These are phyloP conservation scores for Boletellus sp. DNA, from an alignment of 768 basidiomycete genomes.

Conservation along the genomic window DNA sequence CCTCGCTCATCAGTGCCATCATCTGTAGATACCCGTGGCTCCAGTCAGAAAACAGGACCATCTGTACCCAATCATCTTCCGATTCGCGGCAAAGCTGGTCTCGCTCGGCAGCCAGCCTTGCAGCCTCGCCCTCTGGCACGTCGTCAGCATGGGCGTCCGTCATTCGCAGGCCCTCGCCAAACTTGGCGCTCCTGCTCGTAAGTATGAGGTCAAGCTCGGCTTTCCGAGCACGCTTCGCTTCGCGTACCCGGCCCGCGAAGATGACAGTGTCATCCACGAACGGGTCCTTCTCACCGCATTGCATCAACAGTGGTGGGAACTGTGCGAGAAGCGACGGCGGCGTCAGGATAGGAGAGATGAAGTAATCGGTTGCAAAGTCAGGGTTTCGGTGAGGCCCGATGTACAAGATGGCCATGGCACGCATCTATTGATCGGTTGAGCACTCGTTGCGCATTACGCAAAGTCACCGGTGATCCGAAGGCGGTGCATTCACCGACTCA, in stretches of 20 bases:
- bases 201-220: slow-evolving; percentile 62
- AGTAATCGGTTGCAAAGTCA: slow-evolving; percentile 92
- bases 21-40: slow-evolving; percentile 97
- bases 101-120: slow-evolving; percentile 53
- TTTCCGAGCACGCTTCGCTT: slow-evolving; percentile 86
- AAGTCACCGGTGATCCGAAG: slow-evolving; percentile 1
- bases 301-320: slow-evolving; percentile 91
- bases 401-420: slow-evolving; percentile 97
- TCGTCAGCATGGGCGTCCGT: slow-evolving; percentile 37
- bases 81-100: slow-evolving; percentile 61
- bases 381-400: slow-evolving; percentile 93
- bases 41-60: slow-evolving; percentile 94
- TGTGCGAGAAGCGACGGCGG: slow-evolving; percentile 80
- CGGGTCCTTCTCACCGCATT: slow-evolving; percentile 93
- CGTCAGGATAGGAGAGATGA: slow-evolving; percentile 91
- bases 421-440: slow-evolving; percentile 71
- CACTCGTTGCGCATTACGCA: background rate
- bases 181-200: slow-evolving; percentile 57
- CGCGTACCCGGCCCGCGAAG: slow-evolving; percentile 90
- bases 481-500: slow-evolving; percentile 38
- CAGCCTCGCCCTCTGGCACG: slow-evolving; percentile 28
- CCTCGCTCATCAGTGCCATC: slow-evolving; percentile 81
- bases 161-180: slow-evolving; percentile 65
- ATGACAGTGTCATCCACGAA: slow-evolving; percentile 98
- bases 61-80: slow-evolving; percentile 93